Conservation (phyloP, 2,329 filamentous ascomycete species). For the Alternaria alternata region DNA sequence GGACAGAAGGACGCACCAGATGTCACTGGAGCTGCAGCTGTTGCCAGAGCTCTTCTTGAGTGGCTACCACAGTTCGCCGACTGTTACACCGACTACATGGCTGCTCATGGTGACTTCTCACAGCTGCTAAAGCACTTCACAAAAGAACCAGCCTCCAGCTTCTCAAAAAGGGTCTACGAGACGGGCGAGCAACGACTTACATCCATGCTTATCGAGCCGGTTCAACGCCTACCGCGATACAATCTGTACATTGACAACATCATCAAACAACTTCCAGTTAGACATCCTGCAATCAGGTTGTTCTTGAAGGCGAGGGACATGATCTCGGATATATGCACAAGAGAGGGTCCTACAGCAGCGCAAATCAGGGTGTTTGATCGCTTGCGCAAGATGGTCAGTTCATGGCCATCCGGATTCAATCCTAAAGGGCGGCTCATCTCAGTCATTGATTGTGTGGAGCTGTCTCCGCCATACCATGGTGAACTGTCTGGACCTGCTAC, state of each 20-base stretch:
- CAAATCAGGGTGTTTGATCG: conserved; percentile 78
- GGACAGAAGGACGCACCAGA: conserved; percentile 63
- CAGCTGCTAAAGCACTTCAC: conserved; percentile 81
- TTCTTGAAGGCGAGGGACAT: conserved; percentile 92
- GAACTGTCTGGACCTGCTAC: conserved; percentile 57
- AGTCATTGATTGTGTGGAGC: conserved; percentile 80
- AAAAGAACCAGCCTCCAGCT: conserved; percentile 78
- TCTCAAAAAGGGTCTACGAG: conserved; percentile 79
- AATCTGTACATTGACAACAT: conserved; percentile 97
- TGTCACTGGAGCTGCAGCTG: conserved; percentile 77
- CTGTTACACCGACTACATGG: conserved; percentile 93
- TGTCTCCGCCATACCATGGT: conserved; percentile 74
- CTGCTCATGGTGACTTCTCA: conserved; percentile 86
- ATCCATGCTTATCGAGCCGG: conserved; percentile 93
- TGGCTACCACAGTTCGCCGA: conserved; percentile 94
- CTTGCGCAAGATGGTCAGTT: conserved; percentile 77
- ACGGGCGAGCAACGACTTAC: conserved; percentile 90
- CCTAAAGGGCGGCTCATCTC: conserved; percentile 81
- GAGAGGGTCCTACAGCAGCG: conserved; percentile 75
- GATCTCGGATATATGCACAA: conserved; percentile 94
- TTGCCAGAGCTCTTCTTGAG: conserved; percentile 82
- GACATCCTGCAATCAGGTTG: conserved; percentile 81
- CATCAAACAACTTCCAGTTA: conserved; percentile 81
- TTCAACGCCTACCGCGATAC: conserved; percentile 92
- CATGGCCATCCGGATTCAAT: conserved; percentile 76